Evolutionary conservation across 768 basidiomycete species (phyloP).

Genomic region (Panaeolus papilionaceus): DNA sequence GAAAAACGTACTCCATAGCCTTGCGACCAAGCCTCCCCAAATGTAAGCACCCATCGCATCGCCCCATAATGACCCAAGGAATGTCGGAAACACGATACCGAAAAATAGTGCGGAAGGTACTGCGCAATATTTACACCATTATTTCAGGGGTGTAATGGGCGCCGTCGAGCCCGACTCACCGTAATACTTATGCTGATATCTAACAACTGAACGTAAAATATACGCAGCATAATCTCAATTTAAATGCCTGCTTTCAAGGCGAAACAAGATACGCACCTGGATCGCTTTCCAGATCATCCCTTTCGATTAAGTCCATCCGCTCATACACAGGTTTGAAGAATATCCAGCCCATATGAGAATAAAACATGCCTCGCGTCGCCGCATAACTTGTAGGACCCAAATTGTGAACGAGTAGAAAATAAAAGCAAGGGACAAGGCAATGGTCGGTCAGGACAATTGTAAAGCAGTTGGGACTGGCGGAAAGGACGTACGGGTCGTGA

Average conservation of each 20-base stretch:
- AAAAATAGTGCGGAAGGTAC: slow-evolving; percentile 66
- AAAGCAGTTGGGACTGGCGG: background rate
- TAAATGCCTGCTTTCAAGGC: background rate
- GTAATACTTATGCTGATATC: slow-evolving; percentile 75
- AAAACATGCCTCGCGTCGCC: slow-evolving; percentile 75
- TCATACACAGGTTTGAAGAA: slow-evolving; percentile 77
- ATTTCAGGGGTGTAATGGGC: background rate
- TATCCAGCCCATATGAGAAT: slow-evolving; percentile 88
- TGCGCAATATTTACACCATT: slow-evolving; percentile 26
- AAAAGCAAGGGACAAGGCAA: background rate
- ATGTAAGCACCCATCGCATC: slow-evolving; percentile 73
- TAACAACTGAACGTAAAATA: slow-evolving; percentile 52
- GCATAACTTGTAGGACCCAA: slow-evolving; percentile 56
- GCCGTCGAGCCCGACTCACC: slow-evolving; percentile 36
- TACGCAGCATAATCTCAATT: background rate
- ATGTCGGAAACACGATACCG: slow-evolving; percentile 63
- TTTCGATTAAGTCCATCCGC: slow-evolving; percentile 66
- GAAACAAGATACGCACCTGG: slow-evolving; percentile 52
- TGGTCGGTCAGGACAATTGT: background rate
- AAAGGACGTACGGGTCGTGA: slow-evolving; percentile 63
- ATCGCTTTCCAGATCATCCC: slow-evolving; percentile 71
- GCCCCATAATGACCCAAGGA: slow-evolving; percentile 62
- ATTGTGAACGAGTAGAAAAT: background rate
- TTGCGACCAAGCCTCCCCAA: slow-evolving; percentile 72
- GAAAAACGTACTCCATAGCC: slow-evolving; percentile 58